phyloP scores from a whole-genome alignment of 1,139 yeast genomes.

The Ashbya aceris region DNA sequence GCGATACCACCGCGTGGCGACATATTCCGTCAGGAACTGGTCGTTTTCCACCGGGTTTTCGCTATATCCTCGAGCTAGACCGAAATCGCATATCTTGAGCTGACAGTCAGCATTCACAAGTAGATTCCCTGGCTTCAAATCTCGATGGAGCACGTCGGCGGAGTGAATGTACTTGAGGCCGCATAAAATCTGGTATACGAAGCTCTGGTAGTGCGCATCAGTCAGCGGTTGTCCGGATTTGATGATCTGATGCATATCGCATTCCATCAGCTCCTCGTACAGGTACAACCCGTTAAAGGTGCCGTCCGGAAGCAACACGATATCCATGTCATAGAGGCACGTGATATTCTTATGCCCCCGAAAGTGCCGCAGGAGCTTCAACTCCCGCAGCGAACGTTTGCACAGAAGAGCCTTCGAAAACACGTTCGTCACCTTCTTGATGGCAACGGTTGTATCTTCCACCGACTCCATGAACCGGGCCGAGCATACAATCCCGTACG shows the following conservation, averaged over 20 bases:
- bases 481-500: conserved; percentile 92
- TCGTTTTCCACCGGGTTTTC: conserved; percentile 78
- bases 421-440: conserved; percentile 87
- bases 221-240: conserved; percentile 89
- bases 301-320: conserved; percentile 42
- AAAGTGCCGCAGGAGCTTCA: conserved; percentile 80
- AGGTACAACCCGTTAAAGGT: conserved; percentile 84
- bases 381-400: conserved; percentile 81
- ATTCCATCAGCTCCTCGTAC: conserved; percentile 94
- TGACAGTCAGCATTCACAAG: conserved; percentile 95
- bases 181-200: conserved; percentile 83
- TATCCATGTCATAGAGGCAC: conserved; percentile 86
- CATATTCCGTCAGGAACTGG: conserved; percentile 91
- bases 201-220: conserved; percentile 89
- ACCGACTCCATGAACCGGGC: conserved; percentile 66
- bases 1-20: conserved; percentile 96
- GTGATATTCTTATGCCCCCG: conserved; percentile 91
- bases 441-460: conserved; percentile 79
- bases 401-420: conserved; percentile 82
- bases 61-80: conserved; percentile 91
- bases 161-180: conserved; percentile 92
- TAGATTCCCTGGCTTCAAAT: conserved; percentile 86
- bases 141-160: conserved; percentile 91
- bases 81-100: conserved; percentile 92
- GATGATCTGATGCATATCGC: conserved; percentile 96